Conservation (phyloP, 495 filamentous ascomycete species). For the Trichoderma asperelloides region DNA sequence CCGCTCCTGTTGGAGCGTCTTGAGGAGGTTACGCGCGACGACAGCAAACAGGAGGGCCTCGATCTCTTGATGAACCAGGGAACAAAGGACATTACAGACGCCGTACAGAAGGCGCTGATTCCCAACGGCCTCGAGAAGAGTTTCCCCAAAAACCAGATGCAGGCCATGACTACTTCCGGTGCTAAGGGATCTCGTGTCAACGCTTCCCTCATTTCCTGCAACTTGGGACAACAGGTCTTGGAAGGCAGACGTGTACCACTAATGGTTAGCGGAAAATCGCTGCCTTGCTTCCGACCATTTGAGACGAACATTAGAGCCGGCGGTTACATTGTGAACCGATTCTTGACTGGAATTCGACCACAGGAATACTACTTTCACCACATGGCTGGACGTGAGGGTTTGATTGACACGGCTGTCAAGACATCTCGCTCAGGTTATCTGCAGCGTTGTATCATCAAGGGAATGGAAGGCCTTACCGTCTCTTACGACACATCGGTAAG, state of each 20-base stretch:
- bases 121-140: constrained; percentile 77
- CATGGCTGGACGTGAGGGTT: constrained; percentile 96
- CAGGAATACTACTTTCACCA: constrained; percentile 99
- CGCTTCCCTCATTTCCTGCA: constrained; percentile 94
- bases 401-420: constrained; percentile 99
- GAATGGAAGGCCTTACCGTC: constrained; percentile 90
- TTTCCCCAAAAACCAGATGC: constrained; percentile 98
- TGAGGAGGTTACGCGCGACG: constrained; percentile 84
- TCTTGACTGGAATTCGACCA: constrained; percentile 94
- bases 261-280: constrained; percentile 95
- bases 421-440: constrained; percentile 94
- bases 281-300: constrained; percentile 89
- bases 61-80: constrained; percentile 76
- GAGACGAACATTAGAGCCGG: constrained; percentile 86
- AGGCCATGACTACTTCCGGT: constrained; percentile 93
- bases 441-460: constrained; percentile 96
- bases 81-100: constrained; percentile 62
- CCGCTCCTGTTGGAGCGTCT: constrained; percentile 64
- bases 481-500: constrained; percentile 91
- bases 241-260: constrained; percentile 91
- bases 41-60: constrained; percentile 77
- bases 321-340: constrained; percentile 90
- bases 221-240: constrained; percentile 92
- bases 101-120: constrained; percentile 69
- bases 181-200: constrained; percentile 92